Conservation (phyloP, 129 eudicot genomes). For the Helianthus annuus region HanXRQr2.0-SUNRISE NC_035449.2:751185-751684, state of each 20-base stretch:
- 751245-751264: slow-evolving; percentile 94
- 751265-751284: slow-evolving; percentile 90
- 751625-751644: background rate
- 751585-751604: background rate
- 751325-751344: slow-evolving; percentile 96
- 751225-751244: slow-evolving; percentile 98
- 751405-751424: slow-evolving; percentile 92
- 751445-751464: slow-evolving; percentile 86
- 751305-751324: slow-evolving; percentile 92
- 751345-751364: slow-evolving; percentile 86
- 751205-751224: slow-evolving; percentile 90
- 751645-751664: background rate
- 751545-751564: background rate
- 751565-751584: background rate
- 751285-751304: slow-evolving; percentile 96
- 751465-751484: slow-evolving; percentile 86
- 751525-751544: slow-evolving; percentile 68
- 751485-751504: slow-evolving; percentile 91
- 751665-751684: background rate
- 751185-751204: slow-evolving; percentile 96
- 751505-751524: slow-evolving; percentile 93
- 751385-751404: slow-evolving; percentile 89
- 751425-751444: slow-evolving; percentile 96
- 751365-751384: slow-evolving; percentile 98
- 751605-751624: background rate